Percentiles rank a stretch among this genome's conserved stretches.
phyloP scores from a whole-genome alignment of 2,329 filamentous ascomycete genomes.

The Delphinella strobiligena region DNA sequence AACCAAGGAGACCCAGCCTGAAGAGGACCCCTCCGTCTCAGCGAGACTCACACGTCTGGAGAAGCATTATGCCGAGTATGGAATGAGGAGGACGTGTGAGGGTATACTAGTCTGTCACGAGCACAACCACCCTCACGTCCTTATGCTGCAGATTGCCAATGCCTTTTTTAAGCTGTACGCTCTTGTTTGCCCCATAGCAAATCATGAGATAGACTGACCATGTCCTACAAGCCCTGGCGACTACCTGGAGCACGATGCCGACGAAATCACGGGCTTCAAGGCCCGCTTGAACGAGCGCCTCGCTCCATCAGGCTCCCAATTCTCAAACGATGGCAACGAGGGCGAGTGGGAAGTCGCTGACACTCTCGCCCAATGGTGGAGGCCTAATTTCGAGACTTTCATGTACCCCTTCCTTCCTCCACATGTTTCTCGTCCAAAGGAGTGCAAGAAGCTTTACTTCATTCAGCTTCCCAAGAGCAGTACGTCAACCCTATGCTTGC shows the following conservation, averaged over 20 bases:
- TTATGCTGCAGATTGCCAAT: conserved; percentile 99
- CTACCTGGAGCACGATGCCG: conserved; percentile 79
- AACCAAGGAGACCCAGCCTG: conserved; percentile 94
- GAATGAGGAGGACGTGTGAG: conserved; percentile 95
- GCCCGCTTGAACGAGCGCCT: conserved; percentile 80
- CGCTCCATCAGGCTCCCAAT: conserved; percentile 64
- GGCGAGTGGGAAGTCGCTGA: conserved; percentile 85
- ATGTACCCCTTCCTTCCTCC: conserved; percentile 98
- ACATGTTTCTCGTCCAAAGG: conserved; percentile 91
- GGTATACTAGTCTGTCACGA: conserved; percentile 96
- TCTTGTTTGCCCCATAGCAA: background rate
- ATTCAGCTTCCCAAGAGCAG: conserved; percentile 88
- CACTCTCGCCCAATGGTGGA: conserved; percentile 95
- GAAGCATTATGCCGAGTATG: conserved; percentile 82
- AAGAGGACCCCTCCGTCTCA: conserved; percentile 92
- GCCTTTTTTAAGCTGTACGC: conserved; percentile 89
- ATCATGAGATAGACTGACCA: conserved; percentile 1
- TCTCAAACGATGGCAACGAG: conserved; percentile 52
- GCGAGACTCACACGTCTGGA: conserved; percentile 88
- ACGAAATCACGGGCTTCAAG: conserved; percentile 94
- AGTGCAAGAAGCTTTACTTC: conserved; percentile 98
- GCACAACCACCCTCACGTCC: conserved; percentile 95
- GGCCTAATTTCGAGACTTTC: conserved; percentile 98
- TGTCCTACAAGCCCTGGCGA: conserved; percentile 61
- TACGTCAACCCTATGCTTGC: conserved; percentile 34